Percentiles rank a stretch among this genome's conserved stretches.
These are phyloP conservation scores for Curvularia verruculosa DNA, from an alignment of 2,329 filamentous ascomycete species.

Conservation along the genomic window DNA sequence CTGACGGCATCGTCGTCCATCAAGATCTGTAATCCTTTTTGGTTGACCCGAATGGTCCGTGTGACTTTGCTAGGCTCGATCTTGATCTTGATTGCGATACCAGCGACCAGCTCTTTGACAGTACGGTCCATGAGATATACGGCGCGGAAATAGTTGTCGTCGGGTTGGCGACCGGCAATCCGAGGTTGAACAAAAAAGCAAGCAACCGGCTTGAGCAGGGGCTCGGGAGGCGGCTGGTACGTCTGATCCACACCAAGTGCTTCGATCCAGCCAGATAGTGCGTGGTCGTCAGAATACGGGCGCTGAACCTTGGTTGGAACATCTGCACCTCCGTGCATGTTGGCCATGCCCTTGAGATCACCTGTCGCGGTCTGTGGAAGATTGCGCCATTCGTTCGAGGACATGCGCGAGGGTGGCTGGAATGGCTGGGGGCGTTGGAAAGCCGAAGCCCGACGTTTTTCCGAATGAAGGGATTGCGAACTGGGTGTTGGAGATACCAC, in stretches of 20 bases:
- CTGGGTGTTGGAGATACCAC: constrained; percentile 59
- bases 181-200: constrained; percentile 81
- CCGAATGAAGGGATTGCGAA: constrained; percentile 52
- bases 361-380: constrained; percentile 61
- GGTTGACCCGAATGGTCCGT: constrained; percentile 73
- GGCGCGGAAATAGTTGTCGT: constrained; percentile 77
- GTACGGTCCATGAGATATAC: constrained; percentile 83
- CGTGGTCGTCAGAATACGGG: constrained; percentile 66
- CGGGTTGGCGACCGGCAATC: constrained; percentile 55
- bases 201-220: constrained; percentile 74
- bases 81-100: constrained; percentile 79
- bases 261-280: constrained; percentile 83
- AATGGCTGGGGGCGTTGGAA: constrained; percentile 55
- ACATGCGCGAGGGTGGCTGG: constrained; percentile 51
- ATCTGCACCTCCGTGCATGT: constrained; percentile 54
- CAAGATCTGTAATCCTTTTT: constrained; percentile 78
- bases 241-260: constrained; percentile 85
- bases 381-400: constrained; percentile 63
- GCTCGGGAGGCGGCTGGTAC: constrained; percentile 80
- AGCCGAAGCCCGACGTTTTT: constrained; percentile 49
- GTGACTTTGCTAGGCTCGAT: constrained; percentile 75
- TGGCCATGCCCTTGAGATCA: constrained; percentile 55
- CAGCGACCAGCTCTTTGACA: constrained; percentile 72
- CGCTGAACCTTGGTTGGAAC: constrained; percentile 62
- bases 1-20: constrained; percentile 89